A percentile compares a stretch with the other conserved stretches of the same genome.
Evolutionary conservation across 169 alveolate genomes (phyloP).

Genomic region (Plasmodium relictum): DNA sequence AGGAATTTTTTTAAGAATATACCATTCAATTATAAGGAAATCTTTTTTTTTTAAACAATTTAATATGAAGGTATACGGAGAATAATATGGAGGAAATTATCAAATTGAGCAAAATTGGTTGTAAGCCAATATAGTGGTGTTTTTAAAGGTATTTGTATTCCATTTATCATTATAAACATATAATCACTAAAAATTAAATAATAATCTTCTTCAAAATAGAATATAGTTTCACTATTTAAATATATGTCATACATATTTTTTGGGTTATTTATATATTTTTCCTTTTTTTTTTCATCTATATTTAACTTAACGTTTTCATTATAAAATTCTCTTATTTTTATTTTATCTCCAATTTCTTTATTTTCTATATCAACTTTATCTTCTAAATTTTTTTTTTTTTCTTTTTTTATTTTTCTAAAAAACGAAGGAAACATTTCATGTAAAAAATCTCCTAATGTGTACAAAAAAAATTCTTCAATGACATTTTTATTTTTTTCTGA

Average conservation of each 20-base stretch:
- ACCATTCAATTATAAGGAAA: too few relatives aligned
- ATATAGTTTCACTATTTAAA: conserved; percentile 32
- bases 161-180: conserved; percentile 66
- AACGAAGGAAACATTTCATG: conserved; percentile 46
- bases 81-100: conserved; percentile 62
- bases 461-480: conserved; percentile 6
- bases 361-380: neutral
- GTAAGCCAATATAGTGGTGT: conserved; percentile 68
- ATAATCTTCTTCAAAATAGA: conserved; percentile 62
- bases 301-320: neutral
- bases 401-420: conserved; percentile 36
- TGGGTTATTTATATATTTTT: neutral
- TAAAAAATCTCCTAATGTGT: conserved; percentile 65
- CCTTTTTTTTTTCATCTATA: neutral
- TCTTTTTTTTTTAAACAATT: neutral
- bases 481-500: neutral
- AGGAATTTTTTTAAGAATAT: too few relatives aligned
- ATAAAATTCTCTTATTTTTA: neutral
- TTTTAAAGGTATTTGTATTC: conserved; percentile 72
- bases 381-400: neutral
- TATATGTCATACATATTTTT: neutral
- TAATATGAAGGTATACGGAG: conserved; percentile 65
- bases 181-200: conserved; percentile 61
- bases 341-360: neutral
- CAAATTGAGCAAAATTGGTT: conserved; percentile 53